A percentile compares a stretch with the other conserved stretches of the same genome.
These are phyloP conservation scores for Geoglossum glabrum DNA, from an alignment of 495 filamentous ascomycete genomes.

Conservation along the genomic window DNA sequence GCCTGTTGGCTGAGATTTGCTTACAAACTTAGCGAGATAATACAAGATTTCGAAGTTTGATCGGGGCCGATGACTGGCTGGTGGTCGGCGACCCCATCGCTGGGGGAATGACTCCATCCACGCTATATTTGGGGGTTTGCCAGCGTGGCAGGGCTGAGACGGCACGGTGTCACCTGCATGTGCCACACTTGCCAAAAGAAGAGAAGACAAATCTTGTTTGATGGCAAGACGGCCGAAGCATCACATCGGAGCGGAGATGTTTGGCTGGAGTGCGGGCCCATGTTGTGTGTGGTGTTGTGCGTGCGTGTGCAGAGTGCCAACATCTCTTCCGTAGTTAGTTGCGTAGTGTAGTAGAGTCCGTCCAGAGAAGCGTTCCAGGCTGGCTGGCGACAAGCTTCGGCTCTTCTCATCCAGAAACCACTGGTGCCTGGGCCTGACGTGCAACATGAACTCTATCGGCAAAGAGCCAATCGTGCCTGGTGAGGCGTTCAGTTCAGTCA, in stretches of 20 bases:
- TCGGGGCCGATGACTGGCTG: not conserved
- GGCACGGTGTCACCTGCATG: not conserved
- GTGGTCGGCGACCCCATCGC: not conserved
- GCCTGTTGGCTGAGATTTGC: not conserved
- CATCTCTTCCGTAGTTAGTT: too few relatives aligned
- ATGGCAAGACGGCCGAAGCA: not conserved
- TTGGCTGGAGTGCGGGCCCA: not conserved
- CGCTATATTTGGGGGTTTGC: conserved; percentile 1
- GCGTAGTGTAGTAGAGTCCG: too few relatives aligned
- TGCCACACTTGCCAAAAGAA: not conserved
- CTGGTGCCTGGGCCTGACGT: not conserved
- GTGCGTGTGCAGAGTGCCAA: too few relatives aligned
- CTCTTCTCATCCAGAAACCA: not conserved
- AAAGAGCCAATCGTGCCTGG: not conserved
- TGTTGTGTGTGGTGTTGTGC: not conserved
- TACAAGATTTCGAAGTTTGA: not conserved
- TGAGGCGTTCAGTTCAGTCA: not conserved
- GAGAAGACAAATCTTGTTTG: not conserved
- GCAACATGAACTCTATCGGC: not conserved
- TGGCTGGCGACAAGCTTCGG: not conserved
- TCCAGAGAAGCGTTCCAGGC: too few relatives aligned
- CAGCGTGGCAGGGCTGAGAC: conserved; percentile 2
- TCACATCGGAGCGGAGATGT: not conserved
- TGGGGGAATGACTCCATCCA: not conserved
- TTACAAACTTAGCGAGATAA: not conserved